phyloP scores from a whole-genome alignment of 2,329 filamentous ascomycete genomes.

The Diaporthe velutina region DNA sequence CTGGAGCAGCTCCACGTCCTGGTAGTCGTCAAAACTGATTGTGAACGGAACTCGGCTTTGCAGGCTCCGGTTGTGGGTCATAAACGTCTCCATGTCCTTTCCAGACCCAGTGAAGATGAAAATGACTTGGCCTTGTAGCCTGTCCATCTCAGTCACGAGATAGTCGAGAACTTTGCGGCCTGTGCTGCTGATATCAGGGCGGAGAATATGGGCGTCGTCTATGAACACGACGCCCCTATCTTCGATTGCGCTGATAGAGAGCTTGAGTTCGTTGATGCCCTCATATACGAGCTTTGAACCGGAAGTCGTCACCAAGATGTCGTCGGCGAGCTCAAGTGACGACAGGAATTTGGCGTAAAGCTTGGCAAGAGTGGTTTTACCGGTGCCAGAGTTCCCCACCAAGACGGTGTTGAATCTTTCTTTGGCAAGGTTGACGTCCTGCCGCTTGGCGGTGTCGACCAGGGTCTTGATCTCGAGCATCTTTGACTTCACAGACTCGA shows the following conservation, averaged over 20 bases:
- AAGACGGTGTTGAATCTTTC: constrained; percentile 73
- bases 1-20: constrained; percentile 70
- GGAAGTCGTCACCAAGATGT: constrained; percentile 50
- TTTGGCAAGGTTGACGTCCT: constrained; percentile 19
- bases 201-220: constrained; percentile 83
- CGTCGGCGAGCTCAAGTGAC: constrained; percentile 15
- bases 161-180: constrained; percentile 77
- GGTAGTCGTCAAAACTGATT: constrained; percentile 78
- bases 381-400: constrained; percentile 78
- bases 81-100: constrained; percentile 82
- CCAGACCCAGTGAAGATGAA: constrained; percentile 81
- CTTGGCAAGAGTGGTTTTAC: constrained; percentile 82
- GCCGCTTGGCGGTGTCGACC: constrained; percentile 26
- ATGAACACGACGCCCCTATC: constrained; percentile 81
- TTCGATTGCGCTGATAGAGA: constrained; percentile 64
- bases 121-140: constrained; percentile 75
- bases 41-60: constrained; percentile 75
- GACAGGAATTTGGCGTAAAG: constrained; percentile 63
- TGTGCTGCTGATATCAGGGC: constrained; percentile 66
- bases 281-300: constrained; percentile 74
- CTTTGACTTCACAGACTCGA: constrained; percentile 29
- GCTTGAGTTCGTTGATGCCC: constrained; percentile 70
- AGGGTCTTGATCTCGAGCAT: constrained; percentile 32
- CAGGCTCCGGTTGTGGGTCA: constrained; percentile 79
- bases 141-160: constrained; percentile 79